Conservation (phyloP, 345 rosid species). For the Dimocarpus longan region DNA sequence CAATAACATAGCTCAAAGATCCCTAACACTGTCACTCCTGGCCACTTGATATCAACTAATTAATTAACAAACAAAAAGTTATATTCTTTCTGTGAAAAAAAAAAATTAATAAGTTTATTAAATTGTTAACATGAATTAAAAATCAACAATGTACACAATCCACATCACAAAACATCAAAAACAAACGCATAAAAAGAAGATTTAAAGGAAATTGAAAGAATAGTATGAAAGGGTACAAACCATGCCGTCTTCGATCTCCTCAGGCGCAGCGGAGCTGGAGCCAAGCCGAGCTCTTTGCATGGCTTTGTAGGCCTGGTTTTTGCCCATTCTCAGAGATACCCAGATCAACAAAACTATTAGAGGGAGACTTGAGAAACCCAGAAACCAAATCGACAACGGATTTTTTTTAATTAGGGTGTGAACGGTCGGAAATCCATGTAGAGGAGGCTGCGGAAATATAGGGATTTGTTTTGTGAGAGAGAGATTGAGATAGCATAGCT, state of each 20-base stretch:
- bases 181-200: neutral
- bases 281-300: constrained; percentile 97
- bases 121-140: neutral
- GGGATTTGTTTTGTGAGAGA: neutral
- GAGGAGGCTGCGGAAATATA: neutral
- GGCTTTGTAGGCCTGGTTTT: constrained; percentile 98
- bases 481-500: neutral
- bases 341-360: constrained; percentile 1
- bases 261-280: constrained; percentile 79
- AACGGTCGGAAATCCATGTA: constrained; percentile 20
- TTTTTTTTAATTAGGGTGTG: constrained; percentile 1
- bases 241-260: constrained; percentile 97
- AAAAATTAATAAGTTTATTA: neutral
- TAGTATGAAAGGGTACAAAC: constrained; percentile 90
- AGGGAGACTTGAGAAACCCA: neutral
- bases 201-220: neutral
- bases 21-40: neutral
- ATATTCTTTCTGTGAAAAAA: neutral
- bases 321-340: constrained; percentile 66
- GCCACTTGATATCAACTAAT: too few relatives aligned
- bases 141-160: neutral
- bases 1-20: neutral
- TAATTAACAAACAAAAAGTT: neutral
- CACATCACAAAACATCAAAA: neutral
- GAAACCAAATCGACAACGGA: neutral